Evolutionary conservation across 2,329 filamentous ascomycete species (phyloP).

Genomic region (Dactylonectria estremocensis): DNA sequence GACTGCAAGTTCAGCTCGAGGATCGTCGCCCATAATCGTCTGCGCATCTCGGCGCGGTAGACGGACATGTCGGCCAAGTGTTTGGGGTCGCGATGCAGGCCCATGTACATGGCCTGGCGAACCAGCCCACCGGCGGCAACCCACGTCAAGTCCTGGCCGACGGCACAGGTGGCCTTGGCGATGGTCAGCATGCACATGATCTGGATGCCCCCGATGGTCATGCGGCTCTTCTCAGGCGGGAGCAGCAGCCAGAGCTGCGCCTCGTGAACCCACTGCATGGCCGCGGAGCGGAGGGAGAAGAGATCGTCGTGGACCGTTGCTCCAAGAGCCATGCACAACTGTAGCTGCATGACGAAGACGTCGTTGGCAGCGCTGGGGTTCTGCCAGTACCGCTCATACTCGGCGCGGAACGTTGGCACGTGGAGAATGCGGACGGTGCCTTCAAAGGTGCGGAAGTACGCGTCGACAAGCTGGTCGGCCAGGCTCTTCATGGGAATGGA

Average conservation of each 20-base stretch:
- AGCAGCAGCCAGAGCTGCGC: slow-evolving; percentile 66
- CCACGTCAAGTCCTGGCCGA: slow-evolving; percentile 68
- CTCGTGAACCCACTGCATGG: slow-evolving; percentile 67
- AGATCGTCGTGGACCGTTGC: slow-evolving; percentile 62
- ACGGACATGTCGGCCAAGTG: slow-evolving; percentile 63
- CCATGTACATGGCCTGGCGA: slow-evolving; percentile 71
- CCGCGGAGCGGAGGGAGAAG: slow-evolving; percentile 59
- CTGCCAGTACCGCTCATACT: slow-evolving; percentile 68
- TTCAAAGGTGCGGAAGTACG: slow-evolving; percentile 71
- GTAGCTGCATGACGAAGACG: slow-evolving; percentile 67
- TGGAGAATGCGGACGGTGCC: slow-evolving; percentile 71
- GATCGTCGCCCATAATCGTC: slow-evolving; percentile 70
- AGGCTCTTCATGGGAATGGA: slow-evolving; percentile 57
- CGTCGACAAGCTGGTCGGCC: slow-evolving; percentile 66
- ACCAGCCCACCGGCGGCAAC: slow-evolving; percentile 65
- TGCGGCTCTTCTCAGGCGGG: slow-evolving; percentile 63
- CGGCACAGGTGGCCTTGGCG: slow-evolving; percentile 63
- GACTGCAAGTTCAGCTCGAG: slow-evolving; percentile 69
- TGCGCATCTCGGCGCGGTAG: slow-evolving; percentile 67
- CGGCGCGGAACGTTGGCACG: slow-evolving; percentile 68
- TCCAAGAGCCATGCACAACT: slow-evolving; percentile 69
- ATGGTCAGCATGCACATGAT: slow-evolving; percentile 66
- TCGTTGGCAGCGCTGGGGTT: slow-evolving; percentile 57
- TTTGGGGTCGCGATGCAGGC: slow-evolving; percentile 70
- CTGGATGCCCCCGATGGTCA: slow-evolving; percentile 66